These are phyloP conservation scores for Yamadazyma triangularis DNA, from an alignment of 1,139 yeast genomes.

Conservation along the genomic window DNA sequence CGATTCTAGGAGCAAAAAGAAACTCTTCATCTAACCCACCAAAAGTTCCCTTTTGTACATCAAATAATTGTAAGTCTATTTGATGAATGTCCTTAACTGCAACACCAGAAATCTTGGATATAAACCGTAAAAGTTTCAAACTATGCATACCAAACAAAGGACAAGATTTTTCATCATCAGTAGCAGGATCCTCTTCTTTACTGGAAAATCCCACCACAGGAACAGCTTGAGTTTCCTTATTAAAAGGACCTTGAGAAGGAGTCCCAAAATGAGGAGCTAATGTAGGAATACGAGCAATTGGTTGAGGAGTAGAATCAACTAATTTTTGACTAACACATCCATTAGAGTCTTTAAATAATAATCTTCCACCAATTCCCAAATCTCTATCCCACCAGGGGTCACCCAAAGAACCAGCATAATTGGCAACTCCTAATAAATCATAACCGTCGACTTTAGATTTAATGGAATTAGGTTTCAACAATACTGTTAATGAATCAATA, in stretches of 20 bases:
- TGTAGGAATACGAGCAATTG: constrained; percentile 40
- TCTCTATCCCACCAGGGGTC: constrained; percentile 42
- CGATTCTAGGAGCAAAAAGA: constrained; percentile 41
- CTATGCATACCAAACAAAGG: constrained; percentile 39
- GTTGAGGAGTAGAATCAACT: constrained; percentile 33
- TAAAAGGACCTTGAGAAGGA: constrained; percentile 28
- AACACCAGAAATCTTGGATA: constrained; percentile 25
- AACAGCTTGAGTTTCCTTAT: constrained; percentile 37
- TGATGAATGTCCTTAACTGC: constrained; percentile 23
- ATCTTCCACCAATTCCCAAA: constrained; percentile 44
- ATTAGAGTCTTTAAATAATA: constrained; percentile 21
- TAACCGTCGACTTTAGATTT: constrained; percentile 32
- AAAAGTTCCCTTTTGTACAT: constrained; percentile 35
- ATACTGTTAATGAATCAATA: constrained; percentile 37
- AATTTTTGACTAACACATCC: constrained; percentile 23
- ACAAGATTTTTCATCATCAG: constrained; percentile 28
- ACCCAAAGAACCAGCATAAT: constrained; percentile 37
- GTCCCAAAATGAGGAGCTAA: constrained; percentile 40
- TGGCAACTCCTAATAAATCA: constrained; percentile 41
- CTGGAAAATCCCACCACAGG: constrained; percentile 36
- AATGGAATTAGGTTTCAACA: constrained; percentile 34
- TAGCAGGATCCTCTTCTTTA: constrained; percentile 18
- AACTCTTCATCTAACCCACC: constrained; percentile 41
- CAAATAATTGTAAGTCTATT: constrained; percentile 39
- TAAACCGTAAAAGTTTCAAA: constrained; percentile 29